These are phyloP conservation scores for Aspergillus costaricaensis DNA, from an alignment of 2,329 filamentous ascomycete species.

Conservation along the genomic window DNA sequence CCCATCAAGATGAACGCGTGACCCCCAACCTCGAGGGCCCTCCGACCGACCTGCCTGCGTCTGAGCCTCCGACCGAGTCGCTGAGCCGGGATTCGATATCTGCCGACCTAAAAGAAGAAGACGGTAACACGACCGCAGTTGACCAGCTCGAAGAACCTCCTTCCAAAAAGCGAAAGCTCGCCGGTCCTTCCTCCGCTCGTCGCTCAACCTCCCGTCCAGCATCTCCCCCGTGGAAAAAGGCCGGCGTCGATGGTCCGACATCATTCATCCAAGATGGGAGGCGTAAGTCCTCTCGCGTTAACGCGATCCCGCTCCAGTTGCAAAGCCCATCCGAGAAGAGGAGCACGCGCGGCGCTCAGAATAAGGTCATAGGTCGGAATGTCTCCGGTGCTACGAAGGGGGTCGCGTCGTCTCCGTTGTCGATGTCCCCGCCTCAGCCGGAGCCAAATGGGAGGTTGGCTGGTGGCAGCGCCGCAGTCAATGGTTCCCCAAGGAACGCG, in stretches of 20 bases:
- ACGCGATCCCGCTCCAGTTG: constrained; percentile 49
- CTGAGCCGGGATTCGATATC: constrained; percentile 26
- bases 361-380: constrained; percentile 36
- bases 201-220: constrained; percentile 44
- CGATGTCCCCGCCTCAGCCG: constrained; percentile 31
- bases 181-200: constrained; percentile 35
- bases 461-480: constrained; percentile 32
- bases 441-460: constrained; percentile 33
- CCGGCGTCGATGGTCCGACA: constrained; percentile 81
- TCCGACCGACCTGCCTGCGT: constrained; percentile 22
- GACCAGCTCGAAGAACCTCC: constrained; percentile 43
- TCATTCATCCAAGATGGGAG: constrained; percentile 69
- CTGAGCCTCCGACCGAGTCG: constrained; percentile 27
- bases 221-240: constrained; percentile 93
- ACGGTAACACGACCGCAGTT: constrained; percentile 23
- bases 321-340: constrained; percentile 51
- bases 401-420: constrained; percentile 34
- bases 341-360: constrained; percentile 46
- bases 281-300: constrained; percentile 62
- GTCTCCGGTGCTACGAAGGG: constrained; percentile 27
- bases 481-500: constrained; percentile 34
- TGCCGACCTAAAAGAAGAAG: constrained; percentile 33
- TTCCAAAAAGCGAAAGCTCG: constrained; percentile 49
- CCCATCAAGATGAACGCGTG: constrained; percentile 43
- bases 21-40: constrained; percentile 32